Evolutionary conservation across 495 filamentous ascomycete genomes (phyloP).

Genomic region (Neurospora sublineolata): DNA sequence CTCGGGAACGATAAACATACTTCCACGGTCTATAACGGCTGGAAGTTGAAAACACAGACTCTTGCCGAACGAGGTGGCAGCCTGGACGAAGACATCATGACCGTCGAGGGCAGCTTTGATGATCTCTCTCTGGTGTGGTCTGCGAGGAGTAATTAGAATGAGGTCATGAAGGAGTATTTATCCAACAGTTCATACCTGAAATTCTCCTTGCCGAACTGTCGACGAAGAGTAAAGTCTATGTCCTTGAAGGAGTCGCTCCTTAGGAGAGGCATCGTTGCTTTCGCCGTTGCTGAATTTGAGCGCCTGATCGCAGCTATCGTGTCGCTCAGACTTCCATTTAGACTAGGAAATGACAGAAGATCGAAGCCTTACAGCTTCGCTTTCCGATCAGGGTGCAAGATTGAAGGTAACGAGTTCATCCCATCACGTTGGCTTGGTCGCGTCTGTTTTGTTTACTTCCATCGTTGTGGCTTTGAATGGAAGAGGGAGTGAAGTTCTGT

Average conservation of each 20-base stretch:
- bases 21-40: slow-evolving; percentile 74
- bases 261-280: slow-evolving; percentile 25
- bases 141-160: slow-evolving; percentile 16
- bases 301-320: background rate
- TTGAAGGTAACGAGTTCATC: background rate
- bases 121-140: slow-evolving; percentile 79
- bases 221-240: slow-evolving; percentile 72
- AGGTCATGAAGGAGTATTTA: too few relatives aligned
- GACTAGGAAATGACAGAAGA: background rate
- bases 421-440: background rate
- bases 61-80: slow-evolving; percentile 93
- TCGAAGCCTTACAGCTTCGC: background rate
- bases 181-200: slow-evolving; percentile 47
- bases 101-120: slow-evolving; percentile 69
- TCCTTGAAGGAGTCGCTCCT: slow-evolving; percentile 46
- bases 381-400: background rate
- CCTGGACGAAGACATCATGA: slow-evolving; percentile 88
- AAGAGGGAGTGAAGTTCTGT: background rate
- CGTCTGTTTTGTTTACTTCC: background rate
- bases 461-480: background rate
- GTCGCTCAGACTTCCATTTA: background rate
- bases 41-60: slow-evolving; percentile 91
- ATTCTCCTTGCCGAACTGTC: slow-evolving; percentile 64
- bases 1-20: slow-evolving; percentile 33
- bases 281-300: background rate